Evolutionary conservation across 2,329 filamentous ascomycete species (phyloP), one percentile per base, ranked within the genome.

Genomic region (Ceratocystis alfenasii): DNA sequence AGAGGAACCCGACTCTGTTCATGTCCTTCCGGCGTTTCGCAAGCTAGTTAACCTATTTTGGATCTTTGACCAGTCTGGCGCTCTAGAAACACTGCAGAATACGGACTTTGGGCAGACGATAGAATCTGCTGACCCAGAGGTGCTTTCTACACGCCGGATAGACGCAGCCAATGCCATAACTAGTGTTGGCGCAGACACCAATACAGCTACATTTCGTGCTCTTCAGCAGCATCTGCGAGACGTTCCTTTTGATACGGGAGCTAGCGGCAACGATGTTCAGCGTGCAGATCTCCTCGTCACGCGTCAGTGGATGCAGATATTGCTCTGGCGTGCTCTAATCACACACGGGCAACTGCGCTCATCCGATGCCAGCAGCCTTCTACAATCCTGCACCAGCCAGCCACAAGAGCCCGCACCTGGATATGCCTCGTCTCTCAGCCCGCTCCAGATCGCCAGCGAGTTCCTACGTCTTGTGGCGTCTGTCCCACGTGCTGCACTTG

Each of bases 31-130:
- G 0, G 78, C 78, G 0, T 81, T 81, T 64, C 73, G 78, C 15
- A 79, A 80, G 66, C 72, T 81, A 0, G 76, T 80, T 6, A 75
- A 78, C 62, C 72, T 81, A 0, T 81, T 81, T 67, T 79, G 78
- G 73, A 74, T 77, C 1, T 80, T 81, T 60, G 79, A 81, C 55
- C 76, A 79, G 60, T 79, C 78, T 0, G 75, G 77, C 0, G 77
- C 78, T 53, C 80, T 81, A 44, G 77, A 80, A 60, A 74, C 80
- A 1, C 72, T 81, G 2, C 74, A 75, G 59, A 74, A 76, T 44
- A 72, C 73, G 5, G 74, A 74, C 12, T 71, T 73, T 1, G 72
- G 75, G 48, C 65, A 72, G 28, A n/a, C 12, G 4, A 28, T 30
- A 17, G 25, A 20, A n/a, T n/a, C 45, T 22, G 12, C 45, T n/a